Conservation (phyloP, 768 basidiomycete genomes). For the Pisolithus tinctorius region DNA sequence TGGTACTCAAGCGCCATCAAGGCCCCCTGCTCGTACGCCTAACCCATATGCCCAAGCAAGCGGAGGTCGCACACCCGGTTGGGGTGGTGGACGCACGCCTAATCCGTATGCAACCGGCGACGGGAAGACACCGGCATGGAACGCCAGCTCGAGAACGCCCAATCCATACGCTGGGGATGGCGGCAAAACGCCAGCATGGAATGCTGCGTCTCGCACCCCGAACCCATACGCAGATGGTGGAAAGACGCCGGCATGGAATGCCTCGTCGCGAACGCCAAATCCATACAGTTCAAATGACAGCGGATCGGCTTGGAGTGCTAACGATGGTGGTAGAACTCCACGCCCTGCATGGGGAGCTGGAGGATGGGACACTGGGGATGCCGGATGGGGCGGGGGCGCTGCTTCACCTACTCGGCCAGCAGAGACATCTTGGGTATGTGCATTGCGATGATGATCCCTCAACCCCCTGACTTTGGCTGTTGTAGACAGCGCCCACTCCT, state of each 20-base stretch:
- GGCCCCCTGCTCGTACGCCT: slow-evolving; percentile 37
- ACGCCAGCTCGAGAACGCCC: slow-evolving; percentile 57
- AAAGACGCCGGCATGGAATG: slow-evolving; percentile 44
- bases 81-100: slow-evolving; percentile 49
- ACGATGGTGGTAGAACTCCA: slow-evolving; percentile 44
- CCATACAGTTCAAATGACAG: slow-evolving; percentile 34
- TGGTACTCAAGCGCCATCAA: slow-evolving; percentile 16
- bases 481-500: slow-evolving; percentile 32
- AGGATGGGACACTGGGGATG: slow-evolving; percentile 20
- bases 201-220: slow-evolving; percentile 55
- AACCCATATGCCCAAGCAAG: slow-evolving; percentile 40
- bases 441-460: slow-evolving; percentile 17
- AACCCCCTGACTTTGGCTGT: slow-evolving; percentile 5
- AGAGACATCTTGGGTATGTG: slow-evolving; percentile 29
- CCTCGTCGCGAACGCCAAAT: slow-evolving; percentile 48
- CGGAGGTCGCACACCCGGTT: slow-evolving; percentile 31
- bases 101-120: slow-evolving; percentile 57
- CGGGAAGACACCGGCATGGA: slow-evolving; percentile 60
- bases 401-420: slow-evolving; percentile 28
- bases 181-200: slow-evolving; percentile 66
- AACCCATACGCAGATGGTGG: slow-evolving; percentile 54
- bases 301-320: slow-evolving; percentile 46
- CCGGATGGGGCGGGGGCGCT: slow-evolving; percentile 25
- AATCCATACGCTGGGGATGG: slow-evolving; percentile 57
- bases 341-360: slow-evolving; percentile 35